These are phyloP conservation scores for Xeromyces bisporus DNA, from an alignment of 495 filamentous ascomycete species.

Conservation along the genomic window DNA sequence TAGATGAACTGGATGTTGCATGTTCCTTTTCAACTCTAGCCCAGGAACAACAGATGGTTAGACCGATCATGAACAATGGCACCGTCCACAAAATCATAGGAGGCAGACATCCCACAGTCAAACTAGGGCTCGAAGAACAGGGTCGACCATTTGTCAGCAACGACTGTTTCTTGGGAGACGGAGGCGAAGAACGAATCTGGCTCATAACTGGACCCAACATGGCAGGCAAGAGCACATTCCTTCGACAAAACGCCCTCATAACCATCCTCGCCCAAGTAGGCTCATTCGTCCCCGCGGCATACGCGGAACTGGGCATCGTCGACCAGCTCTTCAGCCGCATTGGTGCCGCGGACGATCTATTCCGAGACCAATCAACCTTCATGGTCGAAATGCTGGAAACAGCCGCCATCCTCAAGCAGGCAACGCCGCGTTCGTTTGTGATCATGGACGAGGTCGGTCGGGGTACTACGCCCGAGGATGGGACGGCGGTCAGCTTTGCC, in stretches of 20 bases:
- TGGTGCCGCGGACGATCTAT: slow-evolving; percentile 85
- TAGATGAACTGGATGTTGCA: slow-evolving; percentile 83
- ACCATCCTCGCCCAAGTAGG: slow-evolving; percentile 84
- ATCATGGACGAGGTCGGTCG: slow-evolving; percentile 97
- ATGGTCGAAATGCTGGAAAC: slow-evolving; percentile 49
- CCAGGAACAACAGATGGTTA: slow-evolving; percentile 47
- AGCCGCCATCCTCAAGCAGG: slow-evolving; percentile 34
- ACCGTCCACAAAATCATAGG: slow-evolving; percentile 51
- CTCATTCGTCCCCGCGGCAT: slow-evolving; percentile 75
- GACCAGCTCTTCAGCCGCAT: slow-evolving; percentile 87
- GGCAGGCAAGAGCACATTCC: slow-evolving; percentile 90
- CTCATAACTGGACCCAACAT: slow-evolving; percentile 98
- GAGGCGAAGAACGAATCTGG: slow-evolving; percentile 57
- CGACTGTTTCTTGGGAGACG: slow-evolving; percentile 59
- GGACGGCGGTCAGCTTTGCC: slow-evolving; percentile 76
- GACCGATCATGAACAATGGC: slow-evolving; percentile 50
- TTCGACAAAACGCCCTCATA: slow-evolving; percentile 88
- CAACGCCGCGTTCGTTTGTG: slow-evolving; percentile 51
- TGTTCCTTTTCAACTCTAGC: slow-evolving; percentile 71
- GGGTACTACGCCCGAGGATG: slow-evolving; percentile 85
- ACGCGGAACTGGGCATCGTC: slow-evolving; percentile 71
- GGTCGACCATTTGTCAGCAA: slow-evolving; percentile 75
- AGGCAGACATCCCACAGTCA: slow-evolving; percentile 81
- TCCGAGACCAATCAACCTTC: slow-evolving; percentile 85
- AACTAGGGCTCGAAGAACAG: slow-evolving; percentile 58